phyloP scores from a whole-genome alignment of 768 basidiomycete species.

The Trametes coccinea region DNA sequence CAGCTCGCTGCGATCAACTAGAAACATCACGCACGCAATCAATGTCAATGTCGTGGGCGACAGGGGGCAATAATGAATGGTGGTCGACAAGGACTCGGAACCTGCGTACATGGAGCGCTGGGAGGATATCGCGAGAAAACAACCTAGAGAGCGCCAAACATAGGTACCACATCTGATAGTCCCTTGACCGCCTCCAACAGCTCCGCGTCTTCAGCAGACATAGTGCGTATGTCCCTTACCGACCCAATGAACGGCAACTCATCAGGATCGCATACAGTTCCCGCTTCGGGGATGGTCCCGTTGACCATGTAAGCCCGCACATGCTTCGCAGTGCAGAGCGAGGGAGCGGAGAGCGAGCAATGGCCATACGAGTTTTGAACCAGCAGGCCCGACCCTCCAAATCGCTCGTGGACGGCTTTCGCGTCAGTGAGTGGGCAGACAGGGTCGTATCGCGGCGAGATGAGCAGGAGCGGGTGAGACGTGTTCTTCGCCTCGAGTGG shows the following conservation, averaged over 20 bases:
- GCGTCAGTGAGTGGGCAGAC: slow-evolving; percentile 26
- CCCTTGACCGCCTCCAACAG: slow-evolving; percentile 19
- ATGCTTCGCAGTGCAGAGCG: slow-evolving; percentile 26
- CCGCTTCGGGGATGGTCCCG: slow-evolving; percentile 23
- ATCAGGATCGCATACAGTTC: slow-evolving; percentile 25
- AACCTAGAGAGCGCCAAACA: background rate
- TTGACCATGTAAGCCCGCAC: slow-evolving; percentile 22
- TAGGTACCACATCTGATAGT: slow-evolving; percentile 12
- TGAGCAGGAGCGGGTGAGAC: slow-evolving; percentile 22
- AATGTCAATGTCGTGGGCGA: too few species aligned
- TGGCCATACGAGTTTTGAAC: slow-evolving; percentile 26
- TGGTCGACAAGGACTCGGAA: too few species aligned
- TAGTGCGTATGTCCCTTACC: background rate
- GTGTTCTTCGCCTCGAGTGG: slow-evolving; percentile 21
- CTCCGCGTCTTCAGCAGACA: slow-evolving; percentile 18
- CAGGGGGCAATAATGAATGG: too few species aligned
- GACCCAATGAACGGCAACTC: slow-evolving; percentile 22
- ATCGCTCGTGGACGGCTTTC: slow-evolving; percentile 19
- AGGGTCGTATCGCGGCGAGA: slow-evolving; percentile 24
- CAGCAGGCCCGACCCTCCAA: slow-evolving; percentile 20
- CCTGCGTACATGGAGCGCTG: too few species aligned
- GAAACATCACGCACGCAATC: too few species aligned
- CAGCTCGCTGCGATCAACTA: too few species aligned
- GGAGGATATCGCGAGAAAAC: background rate
- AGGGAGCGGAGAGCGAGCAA: slow-evolving; percentile 23